Evolutionary conservation across 2,329 filamentous ascomycete genomes (phyloP), one percentile per base, ranked within the genome.

Genomic region (Fusarium dlaminii): DNA sequence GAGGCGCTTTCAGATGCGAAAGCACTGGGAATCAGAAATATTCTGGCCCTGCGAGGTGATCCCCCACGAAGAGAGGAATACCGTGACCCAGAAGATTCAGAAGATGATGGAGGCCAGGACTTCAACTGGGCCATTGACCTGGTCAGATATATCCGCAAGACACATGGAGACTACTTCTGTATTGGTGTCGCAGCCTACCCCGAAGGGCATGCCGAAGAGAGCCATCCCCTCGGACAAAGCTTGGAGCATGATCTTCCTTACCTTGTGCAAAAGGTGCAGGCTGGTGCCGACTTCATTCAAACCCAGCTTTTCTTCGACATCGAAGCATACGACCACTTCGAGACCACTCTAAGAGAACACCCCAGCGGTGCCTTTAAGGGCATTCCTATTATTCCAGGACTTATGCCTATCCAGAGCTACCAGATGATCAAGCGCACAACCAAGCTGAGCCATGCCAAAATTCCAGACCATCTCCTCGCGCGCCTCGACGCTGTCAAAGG

Each of bases 401-500:
- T 99, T 78, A 98, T 99, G 95, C 96, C 96, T 18, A 95, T 99
- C 59, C 96, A 99, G 84, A 97, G 94, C 83, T 98, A 97, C 83
- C 94, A 97, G 81, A 98, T 98, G 86, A 90, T 99, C 78, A 94
- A 94, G 79, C 88, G 96, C 72, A 98, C 96, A 37, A 96, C 95
- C 30, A 99, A 98, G 84, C 88, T 99, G 48, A 98, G 95, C 81
- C 95, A 98, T 81, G 96, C 95, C 54, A 91, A 89, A 71, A 87
- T 98, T 49, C 96, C 96, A 0, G 85, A 89, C 2, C 83, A 88
- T 20, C 88, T 98, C 36, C 86, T 96, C 79, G 86, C 87, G 18
- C 90, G 93, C 30, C 85, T 96, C 46, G 91, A 94, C 72, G 87
- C 87, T 0, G 93, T 95, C 49, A 94, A 91, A 82, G 90, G 90